phyloP scores from a whole-genome alignment of 768 basidiomycete species.

The Macrocybe gigantea region DNA sequence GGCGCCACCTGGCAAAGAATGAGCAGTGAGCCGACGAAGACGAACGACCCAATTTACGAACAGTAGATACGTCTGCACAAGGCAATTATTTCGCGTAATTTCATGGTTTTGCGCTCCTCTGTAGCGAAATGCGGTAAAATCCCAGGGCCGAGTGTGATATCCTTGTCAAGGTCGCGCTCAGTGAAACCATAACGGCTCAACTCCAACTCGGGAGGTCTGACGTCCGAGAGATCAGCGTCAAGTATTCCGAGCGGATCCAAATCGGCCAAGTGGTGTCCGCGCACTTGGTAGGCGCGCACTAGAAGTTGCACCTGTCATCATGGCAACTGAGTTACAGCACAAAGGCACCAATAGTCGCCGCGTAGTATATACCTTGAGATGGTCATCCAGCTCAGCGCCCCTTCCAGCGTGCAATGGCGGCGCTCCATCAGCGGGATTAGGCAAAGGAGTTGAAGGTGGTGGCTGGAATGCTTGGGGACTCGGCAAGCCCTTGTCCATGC shows the following conservation, averaged over 20 bases:
- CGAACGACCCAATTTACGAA: conserved; percentile 31
- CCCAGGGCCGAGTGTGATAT: conserved; percentile 91
- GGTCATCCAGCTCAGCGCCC: conserved; percentile 82
- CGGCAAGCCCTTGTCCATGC: conserved; percentile 82
- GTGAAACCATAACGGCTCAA: conserved; percentile 94
- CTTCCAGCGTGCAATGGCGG: conserved; percentile 66
- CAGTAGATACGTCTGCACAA: conserved; percentile 92
- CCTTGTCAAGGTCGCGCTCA: conserved; percentile 89
- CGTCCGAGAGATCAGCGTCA: conserved; percentile 77
- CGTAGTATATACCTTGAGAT: conserved; percentile 69
- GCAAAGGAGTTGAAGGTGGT: conserved; percentile 64
- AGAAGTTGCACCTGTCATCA: conserved; percentile 83
- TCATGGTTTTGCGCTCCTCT: conserved; percentile 82
- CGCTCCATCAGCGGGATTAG: conserved; percentile 72
- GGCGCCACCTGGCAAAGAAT: conserved; percentile 57
- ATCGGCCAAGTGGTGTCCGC: conserved; percentile 94
- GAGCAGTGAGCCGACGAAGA: background rate
- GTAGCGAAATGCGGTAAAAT: conserved; percentile 94
- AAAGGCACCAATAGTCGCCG: conserved; percentile 2
- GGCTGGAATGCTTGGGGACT: conserved; percentile 80
- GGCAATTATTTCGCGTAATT: conserved; percentile 86
- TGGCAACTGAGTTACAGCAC: conserved; percentile 1
- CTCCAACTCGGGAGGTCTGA: conserved; percentile 83
- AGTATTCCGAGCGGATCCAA: conserved; percentile 94
- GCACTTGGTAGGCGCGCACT: conserved; percentile 97